These are phyloP conservation scores for Patellifolia procumbens DNA, from an alignment of 179 eudicot species.

Conservation along the genomic window DNA sequence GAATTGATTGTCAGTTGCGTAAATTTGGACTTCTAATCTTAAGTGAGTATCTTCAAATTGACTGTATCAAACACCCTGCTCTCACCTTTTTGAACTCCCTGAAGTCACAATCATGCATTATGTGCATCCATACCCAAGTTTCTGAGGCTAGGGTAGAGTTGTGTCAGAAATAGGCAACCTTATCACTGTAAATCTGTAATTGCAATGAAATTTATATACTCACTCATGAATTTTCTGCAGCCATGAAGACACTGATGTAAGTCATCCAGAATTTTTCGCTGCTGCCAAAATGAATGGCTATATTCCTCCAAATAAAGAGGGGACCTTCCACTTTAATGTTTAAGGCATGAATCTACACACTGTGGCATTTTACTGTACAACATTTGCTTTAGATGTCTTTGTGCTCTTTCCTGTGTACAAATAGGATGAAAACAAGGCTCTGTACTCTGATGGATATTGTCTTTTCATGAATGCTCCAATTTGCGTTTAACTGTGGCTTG, in stretches of 20 bases:
- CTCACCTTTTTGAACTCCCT: neutral
- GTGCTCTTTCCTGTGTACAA: neutral
- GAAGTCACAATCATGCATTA: neutral
- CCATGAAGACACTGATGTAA: constrained; percentile 96
- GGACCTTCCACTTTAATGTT: constrained; percentile 25
- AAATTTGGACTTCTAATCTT: constrained; percentile 4
- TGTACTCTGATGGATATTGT: too few species aligned
- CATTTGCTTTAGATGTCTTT: neutral
- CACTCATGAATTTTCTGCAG: constrained; percentile 42
- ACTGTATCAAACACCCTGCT: neutral
- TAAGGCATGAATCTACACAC: constrained; percentile 1
- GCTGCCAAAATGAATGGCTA: constrained; percentile 93
- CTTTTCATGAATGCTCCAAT: too few species aligned
- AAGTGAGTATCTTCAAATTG: neutral
- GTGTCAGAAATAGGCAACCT: neutral
- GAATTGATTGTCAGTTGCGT: too few species aligned
- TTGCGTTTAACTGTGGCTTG: neutral
- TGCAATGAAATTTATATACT: constrained; percentile 11
- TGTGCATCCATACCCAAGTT: neutral
- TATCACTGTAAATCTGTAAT: neutral
- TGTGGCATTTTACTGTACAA: neutral
- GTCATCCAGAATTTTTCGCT: constrained; percentile 96
- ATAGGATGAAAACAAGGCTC: neutral
- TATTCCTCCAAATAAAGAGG: constrained; percentile 97
- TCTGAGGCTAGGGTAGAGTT: neutral